A percentile compares a stretch with the other conserved stretches of the same genome.
Evolutionary conservation across 768 basidiomycete genomes (phyloP).

Genomic region (Ramaria sp.): DNA sequence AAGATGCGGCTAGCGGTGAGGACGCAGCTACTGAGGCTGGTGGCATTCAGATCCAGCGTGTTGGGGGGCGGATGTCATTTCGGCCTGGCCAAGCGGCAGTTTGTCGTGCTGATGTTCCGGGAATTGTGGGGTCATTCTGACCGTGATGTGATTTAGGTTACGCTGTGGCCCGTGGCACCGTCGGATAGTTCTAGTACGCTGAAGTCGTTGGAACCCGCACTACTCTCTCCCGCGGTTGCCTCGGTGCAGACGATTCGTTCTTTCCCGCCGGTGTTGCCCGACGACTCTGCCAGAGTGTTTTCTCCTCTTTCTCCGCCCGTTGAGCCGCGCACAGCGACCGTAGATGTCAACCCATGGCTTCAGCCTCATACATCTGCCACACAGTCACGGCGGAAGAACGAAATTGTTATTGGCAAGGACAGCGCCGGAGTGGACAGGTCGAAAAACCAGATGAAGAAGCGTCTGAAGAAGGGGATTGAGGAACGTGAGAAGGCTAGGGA

Average conservation of each 20-base stretch:
- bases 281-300: background rate
- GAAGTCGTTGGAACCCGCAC: background rate
- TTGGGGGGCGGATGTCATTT: conserved; percentile 57
- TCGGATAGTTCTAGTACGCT: conserved; percentile 7
- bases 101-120: conserved; percentile 14
- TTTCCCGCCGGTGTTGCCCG: background rate
- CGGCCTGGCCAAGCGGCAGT: conserved; percentile 35
- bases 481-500: conserved; percentile 51
- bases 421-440: conserved; percentile 53
- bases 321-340: background rate
- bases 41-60: conserved; percentile 40
- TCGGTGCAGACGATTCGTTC: background rate
- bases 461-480: conserved; percentile 41
- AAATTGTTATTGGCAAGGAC: conserved; percentile 58
- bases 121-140: conserved; percentile 24
- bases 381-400: conserved; percentile 44
- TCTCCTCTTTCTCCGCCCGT: background rate
- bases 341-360: conserved; percentile 77
- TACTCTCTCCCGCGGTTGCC: conserved; percentile 2
- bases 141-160: background rate
- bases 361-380: conserved; percentile 17
- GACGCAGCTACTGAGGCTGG: conserved; percentile 14
- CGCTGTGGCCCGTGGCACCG: background rate
- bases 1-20: conserved; percentile 19
- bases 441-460: conserved; percentile 66